Evolutionary conservation across 176 grass and related monocot genomes (phyloP), one percentile per base, ranked within the genome.

Genomic region (Avena atlantica): DNA sequence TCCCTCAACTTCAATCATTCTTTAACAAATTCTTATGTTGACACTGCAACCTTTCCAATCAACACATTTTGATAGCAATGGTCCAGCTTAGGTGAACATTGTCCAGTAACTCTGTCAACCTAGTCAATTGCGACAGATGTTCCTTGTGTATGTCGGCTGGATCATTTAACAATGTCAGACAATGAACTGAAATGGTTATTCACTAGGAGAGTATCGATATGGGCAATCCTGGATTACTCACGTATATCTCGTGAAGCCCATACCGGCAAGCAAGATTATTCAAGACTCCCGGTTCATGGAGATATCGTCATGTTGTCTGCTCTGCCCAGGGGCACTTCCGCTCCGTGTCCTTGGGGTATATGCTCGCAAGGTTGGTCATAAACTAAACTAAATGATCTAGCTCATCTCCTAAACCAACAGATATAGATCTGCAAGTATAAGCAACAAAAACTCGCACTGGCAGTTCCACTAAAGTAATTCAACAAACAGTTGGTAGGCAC

Each of bases 231-330:
- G 31, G 31, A 34, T 34, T 34, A 34, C 31, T 34, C 87, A 97
- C 95, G 64, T 98, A 95, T 85, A 98, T 98, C 86, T 98, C 93
- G 81, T 98, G 95, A 11, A 98, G 81, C 6, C 83, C 71, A 21
- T 89, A 98, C 19, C 93, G 83, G 42, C 87, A 98, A 3, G 76
- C 52, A 40, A 98, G 95, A 53, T 98, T 95, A 17, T 92, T 60
- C 14, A 98, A 47, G 24, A 98, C 95, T 25, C 93, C 93, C 9
- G 93, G 91, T 66, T 98, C 95, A 78, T 98, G 91, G 58, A 98
- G 95, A 80, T 98, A 98, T 98, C 2, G 93, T 98, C 95, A 98
- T 98, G 80, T 98, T 91, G 78, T 95, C 95, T 45, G 93, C 95
- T 84, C 95, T 93, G 7, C 89, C 81, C 1, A 89, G 89, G 27